A percentile compares a stretch with the other conserved stretches of the same genome.
These are phyloP conservation scores for Salix caprea DNA, from an alignment of 345 rosid species.

Conservation along the genomic window DNA sequence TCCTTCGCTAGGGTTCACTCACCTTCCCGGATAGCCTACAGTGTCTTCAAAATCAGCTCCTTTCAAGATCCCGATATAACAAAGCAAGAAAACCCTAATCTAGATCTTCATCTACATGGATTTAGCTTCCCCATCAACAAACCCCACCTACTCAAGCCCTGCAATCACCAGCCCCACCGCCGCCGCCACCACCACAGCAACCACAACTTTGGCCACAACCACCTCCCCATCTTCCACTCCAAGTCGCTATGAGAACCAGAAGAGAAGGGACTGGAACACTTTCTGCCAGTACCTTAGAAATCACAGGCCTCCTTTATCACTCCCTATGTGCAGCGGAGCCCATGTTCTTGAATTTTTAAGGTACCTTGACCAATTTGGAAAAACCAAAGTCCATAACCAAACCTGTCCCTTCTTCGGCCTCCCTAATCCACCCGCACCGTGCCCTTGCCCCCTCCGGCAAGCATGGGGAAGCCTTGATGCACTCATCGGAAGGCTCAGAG, in stretches of 20 bases:
- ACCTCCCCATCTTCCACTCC: constrained; percentile 34
- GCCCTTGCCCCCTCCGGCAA: constrained; percentile 87
- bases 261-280: constrained; percentile 88
- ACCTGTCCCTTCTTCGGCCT: constrained; percentile 82
- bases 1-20: background rate
- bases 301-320: constrained; percentile 70
- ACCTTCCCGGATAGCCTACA: background rate
- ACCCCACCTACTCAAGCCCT: constrained; percentile 11
- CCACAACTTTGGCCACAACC: background rate
- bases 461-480: constrained; percentile 99
- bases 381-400: constrained; percentile 77
- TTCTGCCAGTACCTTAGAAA: constrained; percentile 82
- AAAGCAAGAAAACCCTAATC: constrained; percentile 23
- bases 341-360: constrained; percentile 84
- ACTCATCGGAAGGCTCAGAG: constrained; percentile 93
- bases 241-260: constrained; percentile 84
- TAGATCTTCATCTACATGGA: constrained; percentile 17
- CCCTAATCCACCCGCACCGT: constrained; percentile 84
- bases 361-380: constrained; percentile 69
- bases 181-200: background rate
- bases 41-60: background rate
- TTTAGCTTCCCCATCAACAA: constrained; percentile 17
- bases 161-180: background rate
- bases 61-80: constrained; percentile 3
- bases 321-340: constrained; percentile 75